phyloP scores from a whole-genome alignment of 75 land plant genomes.

The Pseudotsuga menziesii region DNA sequence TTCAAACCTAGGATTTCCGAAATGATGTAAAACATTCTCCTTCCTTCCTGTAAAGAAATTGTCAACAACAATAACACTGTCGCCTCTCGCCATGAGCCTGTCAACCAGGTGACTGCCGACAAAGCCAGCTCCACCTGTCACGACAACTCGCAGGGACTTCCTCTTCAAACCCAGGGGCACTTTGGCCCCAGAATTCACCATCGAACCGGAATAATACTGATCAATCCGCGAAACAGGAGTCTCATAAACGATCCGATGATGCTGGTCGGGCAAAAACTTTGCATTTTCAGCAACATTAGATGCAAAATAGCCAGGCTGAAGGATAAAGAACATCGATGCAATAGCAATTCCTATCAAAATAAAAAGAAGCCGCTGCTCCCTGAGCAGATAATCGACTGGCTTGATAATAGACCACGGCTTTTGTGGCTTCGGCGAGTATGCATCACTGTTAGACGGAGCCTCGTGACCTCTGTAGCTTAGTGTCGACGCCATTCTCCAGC shows the following conservation, averaged over 20 bases:
- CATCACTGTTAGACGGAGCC: conserved; percentile 5
- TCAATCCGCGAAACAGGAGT: neutral
- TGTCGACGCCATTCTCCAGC: conserved; percentile 19
- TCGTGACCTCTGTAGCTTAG: conserved; percentile 37
- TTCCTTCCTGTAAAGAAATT: conserved; percentile 97
- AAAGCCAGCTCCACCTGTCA: conserved; percentile 93
- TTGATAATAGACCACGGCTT: conserved; percentile 22
- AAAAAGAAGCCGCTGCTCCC: conserved; percentile 83
- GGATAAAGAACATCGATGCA: conserved; percentile 57
- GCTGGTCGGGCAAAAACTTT: neutral
- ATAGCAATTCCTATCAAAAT: conserved; percentile 66
- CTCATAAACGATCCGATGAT: neutral
- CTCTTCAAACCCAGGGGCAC: conserved; percentile 81
- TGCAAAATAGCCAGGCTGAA: conserved; percentile 48
- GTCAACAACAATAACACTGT: conserved; percentile 96
- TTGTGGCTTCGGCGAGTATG: conserved; percentile 32
- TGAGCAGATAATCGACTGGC: conserved; percentile 59
- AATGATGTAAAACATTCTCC: conserved; percentile 94
- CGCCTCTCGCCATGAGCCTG: conserved; percentile 73
- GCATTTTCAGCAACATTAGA: conserved; percentile 15
- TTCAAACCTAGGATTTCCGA: conserved; percentile 88
- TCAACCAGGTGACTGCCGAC: conserved; percentile 97
- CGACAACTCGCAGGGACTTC: conserved; percentile 70
- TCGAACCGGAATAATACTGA: neutral
- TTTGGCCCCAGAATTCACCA: conserved; percentile 37